Percentiles rank a stretch among this genome's conserved stretches.
phyloP scores from a whole-genome alignment of 139 green algal genomes.

The Klebsormidium nitens region DNA sequence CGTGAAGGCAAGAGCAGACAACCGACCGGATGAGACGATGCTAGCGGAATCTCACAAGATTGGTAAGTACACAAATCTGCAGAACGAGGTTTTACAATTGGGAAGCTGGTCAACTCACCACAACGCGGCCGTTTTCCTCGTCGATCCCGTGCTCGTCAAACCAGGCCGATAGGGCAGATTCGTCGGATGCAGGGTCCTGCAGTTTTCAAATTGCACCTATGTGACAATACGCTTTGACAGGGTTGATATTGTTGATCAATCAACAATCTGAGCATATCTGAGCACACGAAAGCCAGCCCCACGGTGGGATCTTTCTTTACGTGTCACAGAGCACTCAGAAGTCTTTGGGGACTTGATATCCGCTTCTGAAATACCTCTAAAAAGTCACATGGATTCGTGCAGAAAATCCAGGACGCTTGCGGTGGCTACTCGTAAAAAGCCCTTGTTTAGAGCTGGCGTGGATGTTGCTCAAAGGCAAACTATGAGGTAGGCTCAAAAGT shows the following conservation, averaged over 20 bases:
- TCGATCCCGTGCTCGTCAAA: conserved; percentile 7
- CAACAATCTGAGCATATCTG: conserved; percentile 1
- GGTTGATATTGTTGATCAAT: conserved; percentile 2
- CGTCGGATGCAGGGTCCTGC: conserved; percentile 12
- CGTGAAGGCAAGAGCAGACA: neutral
- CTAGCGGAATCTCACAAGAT: neutral
- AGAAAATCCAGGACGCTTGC: neutral
- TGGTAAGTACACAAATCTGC: no score
- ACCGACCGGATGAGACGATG: neutral
- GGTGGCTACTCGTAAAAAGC: neutral
- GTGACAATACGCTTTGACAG: no score
- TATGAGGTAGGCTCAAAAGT: no score
- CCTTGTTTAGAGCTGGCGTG: neutral
- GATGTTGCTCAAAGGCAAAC: neutral
- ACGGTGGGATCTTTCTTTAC: neutral
- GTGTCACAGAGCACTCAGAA: neutral
- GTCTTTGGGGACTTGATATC: neutral
- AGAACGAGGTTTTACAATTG: no score
- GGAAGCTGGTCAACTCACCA: no score
- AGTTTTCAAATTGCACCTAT: conserved; percentile 4
- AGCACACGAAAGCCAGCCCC: no score
- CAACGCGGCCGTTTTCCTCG: conserved; percentile 8
- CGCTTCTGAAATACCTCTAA: neutral
- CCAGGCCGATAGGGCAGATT: conserved; percentile 7
- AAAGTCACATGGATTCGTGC: neutral